A percentile compares a stretch with the other conserved stretches of the same genome.
These are phyloP conservation scores for Penicillium polonicum DNA, from an alignment of 2,329 filamentous ascomycete genomes.

Conservation along the genomic window DNA sequence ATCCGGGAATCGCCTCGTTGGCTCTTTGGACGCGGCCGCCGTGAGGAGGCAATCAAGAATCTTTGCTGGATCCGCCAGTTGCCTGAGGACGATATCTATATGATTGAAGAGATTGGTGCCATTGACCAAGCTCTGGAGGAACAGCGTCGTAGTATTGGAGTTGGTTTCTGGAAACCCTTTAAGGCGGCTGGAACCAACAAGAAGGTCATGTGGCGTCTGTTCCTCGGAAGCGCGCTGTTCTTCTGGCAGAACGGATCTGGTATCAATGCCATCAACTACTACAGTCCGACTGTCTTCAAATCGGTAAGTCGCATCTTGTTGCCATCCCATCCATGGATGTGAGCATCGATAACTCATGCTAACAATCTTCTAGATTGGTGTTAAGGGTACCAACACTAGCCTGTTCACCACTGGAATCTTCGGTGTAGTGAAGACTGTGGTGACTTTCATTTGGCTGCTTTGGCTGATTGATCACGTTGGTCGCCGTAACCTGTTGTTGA, in stretches of 20 bases:
- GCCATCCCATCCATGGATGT: neutral
- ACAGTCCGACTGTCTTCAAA: slow-evolving; percentile 66
- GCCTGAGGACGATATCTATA: slow-evolving; percentile 55
- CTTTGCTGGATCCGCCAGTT: slow-evolving; percentile 49
- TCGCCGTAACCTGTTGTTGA: slow-evolving; percentile 63
- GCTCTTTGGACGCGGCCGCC: slow-evolving; percentile 66
- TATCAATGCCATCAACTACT: slow-evolving; percentile 80
- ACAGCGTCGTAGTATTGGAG: slow-evolving; percentile 61
- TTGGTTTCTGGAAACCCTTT: slow-evolving; percentile 75
- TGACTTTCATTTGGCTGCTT: slow-evolving; percentile 69
- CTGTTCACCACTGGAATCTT: slow-evolving; percentile 73
- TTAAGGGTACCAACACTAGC: slow-evolving; percentile 58
- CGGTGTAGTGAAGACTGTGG: slow-evolving; percentile 69
- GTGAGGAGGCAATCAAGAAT: slow-evolving; percentile 62
- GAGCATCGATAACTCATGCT: neutral
- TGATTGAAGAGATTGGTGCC: slow-evolving; percentile 69
- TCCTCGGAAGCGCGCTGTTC: slow-evolving; percentile 72
- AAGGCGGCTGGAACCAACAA: slow-evolving; percentile 53
- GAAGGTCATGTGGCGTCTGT: slow-evolving; percentile 67
- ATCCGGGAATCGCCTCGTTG: slow-evolving; percentile 67
- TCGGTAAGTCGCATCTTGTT: slow-evolving; percentile 9
- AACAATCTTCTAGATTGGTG: slow-evolving; percentile 49
- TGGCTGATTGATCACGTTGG: slow-evolving; percentile 66
- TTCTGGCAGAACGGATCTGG: slow-evolving; percentile 75
- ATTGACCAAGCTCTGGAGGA: slow-evolving; percentile 69